Evolutionary conservation across 1,139 yeast genomes (phyloP).

Genomic region (Pichia sp.): DNA sequence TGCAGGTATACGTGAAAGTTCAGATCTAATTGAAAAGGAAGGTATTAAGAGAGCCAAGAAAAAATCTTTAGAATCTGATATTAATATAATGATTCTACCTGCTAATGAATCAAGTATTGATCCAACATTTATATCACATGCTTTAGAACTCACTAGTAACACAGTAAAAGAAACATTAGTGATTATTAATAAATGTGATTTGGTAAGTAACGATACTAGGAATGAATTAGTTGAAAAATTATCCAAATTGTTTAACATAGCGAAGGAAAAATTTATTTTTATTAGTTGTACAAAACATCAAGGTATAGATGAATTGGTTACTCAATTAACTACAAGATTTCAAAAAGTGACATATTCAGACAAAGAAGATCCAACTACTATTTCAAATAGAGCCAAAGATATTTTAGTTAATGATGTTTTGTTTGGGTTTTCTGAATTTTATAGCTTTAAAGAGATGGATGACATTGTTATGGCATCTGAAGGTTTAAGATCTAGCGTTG

Average conservation of each 20-base stretch:
- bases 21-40: conserved; percentile 59
- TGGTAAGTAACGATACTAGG: conserved; percentile 32
- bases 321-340: conserved; percentile 38
- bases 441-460: conserved; percentile 42
- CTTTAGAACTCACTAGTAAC: conserved; percentile 25
- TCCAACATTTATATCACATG: conserved; percentile 35
- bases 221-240: conserved; percentile 26
- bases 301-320: conserved; percentile 50
- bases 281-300: conserved; percentile 54
- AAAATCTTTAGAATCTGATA: conserved; percentile 53
- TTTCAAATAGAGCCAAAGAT: conserved; percentile 73
- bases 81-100: conserved; percentile 51
- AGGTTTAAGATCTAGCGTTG: conserved; percentile 64
- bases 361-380: conserved; percentile 53
- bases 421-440: conserved; percentile 61
- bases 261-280: conserved; percentile 27
- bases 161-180: conserved; percentile 32
- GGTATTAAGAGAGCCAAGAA: conserved; percentile 76
- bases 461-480: conserved; percentile 84
- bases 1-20: conserved; percentile 77
- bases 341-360: conserved; percentile 44
- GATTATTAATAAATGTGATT: conserved; percentile 58
- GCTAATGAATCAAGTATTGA: conserved; percentile 29
- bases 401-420: conserved; percentile 67
- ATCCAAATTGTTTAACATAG: conserved; percentile 17